Percentiles rank a stretch among this genome's conserved stretches.
These are phyloP conservation scores for Eragrostis nindensis DNA, from an alignment of 176 grass and related monocot genomes.

Conservation along the genomic window DNA sequence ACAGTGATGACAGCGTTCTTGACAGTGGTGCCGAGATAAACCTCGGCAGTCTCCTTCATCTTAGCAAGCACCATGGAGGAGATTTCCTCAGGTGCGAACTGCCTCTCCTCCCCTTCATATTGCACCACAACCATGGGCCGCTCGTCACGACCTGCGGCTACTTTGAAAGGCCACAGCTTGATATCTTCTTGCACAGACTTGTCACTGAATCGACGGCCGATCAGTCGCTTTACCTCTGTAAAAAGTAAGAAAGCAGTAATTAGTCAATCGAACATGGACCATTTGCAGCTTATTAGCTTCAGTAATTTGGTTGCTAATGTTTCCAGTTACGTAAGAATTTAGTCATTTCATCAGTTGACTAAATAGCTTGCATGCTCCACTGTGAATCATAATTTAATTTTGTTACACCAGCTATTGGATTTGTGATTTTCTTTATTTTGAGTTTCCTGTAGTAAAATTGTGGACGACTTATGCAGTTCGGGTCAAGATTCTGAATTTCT, in stretches of 20 bases:
- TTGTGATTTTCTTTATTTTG: no score
- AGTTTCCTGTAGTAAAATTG: not conserved
- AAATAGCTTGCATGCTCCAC: no score
- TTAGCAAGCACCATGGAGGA: conserved; percentile 69
- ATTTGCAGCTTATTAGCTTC: no score
- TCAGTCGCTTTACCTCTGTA: conserved; percentile 70
- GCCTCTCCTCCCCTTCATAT: conserved; percentile 49
- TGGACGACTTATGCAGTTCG: no score
- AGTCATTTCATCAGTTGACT: no score
- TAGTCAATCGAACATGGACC: not conserved
- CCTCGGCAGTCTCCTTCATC: conserved; percentile 62
- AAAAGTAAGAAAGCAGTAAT: not conserved
- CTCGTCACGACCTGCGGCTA: conserved; percentile 41
- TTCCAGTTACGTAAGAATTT: no score
- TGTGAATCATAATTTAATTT: no score
- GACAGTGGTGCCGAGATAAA: conserved; percentile 35
- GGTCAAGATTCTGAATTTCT: no score
- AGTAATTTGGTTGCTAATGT: no score
- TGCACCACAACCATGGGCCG: conserved; percentile 54
- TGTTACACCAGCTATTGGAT: no score
- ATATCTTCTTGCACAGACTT: conserved; percentile 48
- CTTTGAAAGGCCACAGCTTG: conserved; percentile 67
- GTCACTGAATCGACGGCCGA: conserved; percentile 56
- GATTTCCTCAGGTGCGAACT: conserved; percentile 62
- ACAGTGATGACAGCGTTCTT: conserved; percentile 67